Evolutionary conservation across 352 stramenopile species (phyloP), one percentile per base, ranked within the genome.

Genomic region (Globisporangium perplexum): DNA sequence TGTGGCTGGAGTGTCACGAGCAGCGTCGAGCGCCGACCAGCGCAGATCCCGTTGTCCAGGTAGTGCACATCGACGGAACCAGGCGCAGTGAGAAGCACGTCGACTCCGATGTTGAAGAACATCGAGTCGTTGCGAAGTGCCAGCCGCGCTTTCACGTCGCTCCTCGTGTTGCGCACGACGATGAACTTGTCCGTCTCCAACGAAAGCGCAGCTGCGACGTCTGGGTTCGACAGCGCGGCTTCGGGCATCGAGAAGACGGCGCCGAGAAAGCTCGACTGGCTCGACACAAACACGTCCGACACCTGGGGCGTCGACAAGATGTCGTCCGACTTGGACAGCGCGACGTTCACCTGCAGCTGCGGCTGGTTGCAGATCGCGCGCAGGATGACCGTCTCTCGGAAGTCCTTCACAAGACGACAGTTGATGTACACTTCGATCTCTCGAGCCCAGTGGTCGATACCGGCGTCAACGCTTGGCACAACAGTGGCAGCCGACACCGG

Each of bases 341-440:
- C 64, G 26, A 95, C 77, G 38, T 81, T 72, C 4, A 90, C 82
- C 53, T 83, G 74, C 31, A 95, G 47, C 55, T 95, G 84, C 28
- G 84, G 83, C 26, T 81, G 77, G 33, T 87, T 83, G 49, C 84
- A 95, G 22, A 90, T 80, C 3, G 82, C 82, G 10, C 77, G 76
- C 11, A 95, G 60, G 28, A 89, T 71, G 0, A 95, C 84, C 0
- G 80, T 95, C 62, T 95, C 84, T 20, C 84, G 72, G 45, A 95
- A 95, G 57, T 95, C 84, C 60, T 93, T 93, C 30, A 95, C 84
- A 17, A 95, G 67, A 38, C 84, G 84, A 47, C 84, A 95, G 64
- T 85, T 95, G 43, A 95, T 69, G 47, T 95, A 95, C 18, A 93
- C 79, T 57, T 95, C 84, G 38, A 95, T 85, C 57, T 93, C 83